phyloP scores from a whole-genome alignment of 208 protist genomes.

The Leishmania tarentolae region DNA sequence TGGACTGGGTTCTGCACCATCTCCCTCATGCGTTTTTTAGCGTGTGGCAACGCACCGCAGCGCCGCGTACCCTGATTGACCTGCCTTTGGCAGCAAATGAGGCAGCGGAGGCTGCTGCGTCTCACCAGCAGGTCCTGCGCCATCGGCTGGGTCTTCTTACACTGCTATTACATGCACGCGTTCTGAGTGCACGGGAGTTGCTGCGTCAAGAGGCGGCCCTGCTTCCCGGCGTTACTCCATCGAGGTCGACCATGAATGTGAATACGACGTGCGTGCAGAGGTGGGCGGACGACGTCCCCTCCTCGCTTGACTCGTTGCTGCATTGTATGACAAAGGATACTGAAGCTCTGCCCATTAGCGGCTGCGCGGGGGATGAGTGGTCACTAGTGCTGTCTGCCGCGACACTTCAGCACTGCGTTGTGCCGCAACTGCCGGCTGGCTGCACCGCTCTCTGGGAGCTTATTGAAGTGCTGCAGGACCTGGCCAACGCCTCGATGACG shows the following conservation, averaged over 20 bases:
- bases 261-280: neutral
- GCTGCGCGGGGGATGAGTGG: constrained; percentile 16
- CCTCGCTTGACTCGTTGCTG: constrained; percentile 17
- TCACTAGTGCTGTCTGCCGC: constrained; percentile 11
- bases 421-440: constrained; percentile 16
- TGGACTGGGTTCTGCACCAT: constrained; percentile 24
- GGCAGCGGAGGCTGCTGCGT: constrained; percentile 14
- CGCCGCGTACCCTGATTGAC: neutral
- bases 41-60: constrained; percentile 35
- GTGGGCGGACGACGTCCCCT: constrained; percentile 6
- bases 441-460: constrained; percentile 45
- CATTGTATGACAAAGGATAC: constrained; percentile 7
- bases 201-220: neutral
- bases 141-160: constrained; percentile 27
- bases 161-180: constrained; percentile 17
- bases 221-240: neutral
- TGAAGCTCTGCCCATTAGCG: neutral
- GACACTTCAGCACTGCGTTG: constrained; percentile 5
- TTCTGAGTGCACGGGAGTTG: constrained; percentile 4
- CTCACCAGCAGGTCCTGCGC: constrained; percentile 20
- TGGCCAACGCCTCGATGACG: constrained; percentile 8
- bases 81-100: neutral
- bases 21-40: constrained; percentile 47
- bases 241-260: neutral
- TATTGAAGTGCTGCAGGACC: constrained; percentile 43